Base-by-base conservation (phyloP, 345 rosid species). In the Brassica carinata region DNA sequence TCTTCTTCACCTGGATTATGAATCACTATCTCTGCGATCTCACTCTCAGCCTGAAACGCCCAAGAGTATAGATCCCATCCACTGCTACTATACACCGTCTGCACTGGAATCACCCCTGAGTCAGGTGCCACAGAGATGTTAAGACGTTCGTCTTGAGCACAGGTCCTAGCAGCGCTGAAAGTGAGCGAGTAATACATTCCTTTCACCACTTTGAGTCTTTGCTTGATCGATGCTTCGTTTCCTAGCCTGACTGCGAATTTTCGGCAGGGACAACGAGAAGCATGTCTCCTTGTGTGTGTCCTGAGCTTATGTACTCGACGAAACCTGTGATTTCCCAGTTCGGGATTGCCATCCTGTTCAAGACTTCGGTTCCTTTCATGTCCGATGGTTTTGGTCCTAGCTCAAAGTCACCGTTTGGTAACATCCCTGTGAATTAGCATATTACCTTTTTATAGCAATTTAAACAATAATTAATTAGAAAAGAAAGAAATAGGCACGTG, bases 281-380 rank as follows among this genome's bases (percentile, higher is more conserved):
- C 98, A 94, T 94, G 87, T 89, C 98, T 14, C 98, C 97, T 84
- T 94, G 98, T 84, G 87, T 94, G 30, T 92, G 97, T 5, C 98
- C 98, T 7, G 97, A 90, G 71, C 78, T 87, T 14, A 94, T 92
- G 90, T 92, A 92, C 74, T 94, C 97, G 2, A 94, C 95, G 61
- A 85, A 89, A 0, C 98, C 98, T 1, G 90, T 85, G 13, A 89
- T 75, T 79, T 89, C 94, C 98, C 98, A 94, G 8, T 75, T 80
- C 0, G 98, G 98, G 26, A 94, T 86, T 0, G 90, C 91, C 15
- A 73, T 53, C 9, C 83, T 84, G 57, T 82, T 85, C 0, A 82
- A 17, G 6, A 94, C 91, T 11, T 81, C 84, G 0, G 93, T 90
- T 71, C 98, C 97, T 48, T 87, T 94, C 87, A 94, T 57, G 77